Conservation (phyloP, 805 yeast species). For the Metschnikowia baotianmanensis region DNA sequence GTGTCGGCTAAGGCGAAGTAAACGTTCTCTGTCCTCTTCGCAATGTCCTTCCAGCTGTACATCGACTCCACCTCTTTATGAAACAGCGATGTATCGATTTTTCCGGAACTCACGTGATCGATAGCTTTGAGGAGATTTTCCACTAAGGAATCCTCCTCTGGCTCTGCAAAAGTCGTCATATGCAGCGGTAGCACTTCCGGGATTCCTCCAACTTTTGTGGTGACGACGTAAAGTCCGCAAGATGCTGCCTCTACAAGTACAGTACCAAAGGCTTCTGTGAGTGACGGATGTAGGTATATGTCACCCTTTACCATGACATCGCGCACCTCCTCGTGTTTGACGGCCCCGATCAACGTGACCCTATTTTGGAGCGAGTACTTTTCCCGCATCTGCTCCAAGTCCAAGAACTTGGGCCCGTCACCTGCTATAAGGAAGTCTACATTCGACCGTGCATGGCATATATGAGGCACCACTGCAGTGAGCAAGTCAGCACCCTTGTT, state of each 20-base stretch:
- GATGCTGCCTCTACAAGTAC: conserved; percentile 97
- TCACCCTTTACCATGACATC: conserved; percentile 93
- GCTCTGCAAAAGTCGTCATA: conserved; percentile 90
- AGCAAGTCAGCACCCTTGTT: conserved; percentile 94
- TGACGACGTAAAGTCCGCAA: conserved; percentile 89
- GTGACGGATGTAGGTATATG: conserved; percentile 87
- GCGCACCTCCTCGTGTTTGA: conserved; percentile 88
- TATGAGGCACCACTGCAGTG: conserved; percentile 78
- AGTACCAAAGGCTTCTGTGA: conserved; percentile 98
- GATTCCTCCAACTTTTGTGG: conserved; percentile 95
- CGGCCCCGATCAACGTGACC: conserved; percentile 80
- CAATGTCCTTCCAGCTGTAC: conserved; percentile 93
- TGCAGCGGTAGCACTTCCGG: conserved; percentile 93
- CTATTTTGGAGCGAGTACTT: conserved; percentile 79
- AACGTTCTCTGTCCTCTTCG: conserved; percentile 78
- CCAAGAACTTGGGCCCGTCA: conserved; percentile 93
- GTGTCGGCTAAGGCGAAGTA: conserved; percentile 51
- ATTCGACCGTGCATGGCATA: conserved; percentile 60
- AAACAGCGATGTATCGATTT: conserved; percentile 69
- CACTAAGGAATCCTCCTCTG: conserved; percentile 81
- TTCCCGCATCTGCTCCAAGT: conserved; percentile 94
- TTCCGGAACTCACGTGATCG: conserved; percentile 48
- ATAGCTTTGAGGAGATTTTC: conserved; percentile 74
- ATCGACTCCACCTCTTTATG: conserved; percentile 74
- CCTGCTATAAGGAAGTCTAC: conserved; percentile 90